Conservation (phyloP, 805 yeast species). For the Monosporozyma servazzii region DNA sequence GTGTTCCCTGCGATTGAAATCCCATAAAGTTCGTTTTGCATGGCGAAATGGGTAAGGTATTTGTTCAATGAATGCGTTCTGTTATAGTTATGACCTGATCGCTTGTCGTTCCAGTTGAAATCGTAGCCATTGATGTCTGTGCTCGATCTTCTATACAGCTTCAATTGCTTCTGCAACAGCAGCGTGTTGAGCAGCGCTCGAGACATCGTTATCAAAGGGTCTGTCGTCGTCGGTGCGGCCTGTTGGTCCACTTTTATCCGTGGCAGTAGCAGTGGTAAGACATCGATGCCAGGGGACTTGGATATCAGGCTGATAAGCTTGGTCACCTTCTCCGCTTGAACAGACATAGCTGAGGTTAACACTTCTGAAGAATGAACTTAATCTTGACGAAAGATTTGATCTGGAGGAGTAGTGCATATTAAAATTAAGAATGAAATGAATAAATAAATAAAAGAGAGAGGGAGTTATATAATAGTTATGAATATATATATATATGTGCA, state of each 20-base stretch:
- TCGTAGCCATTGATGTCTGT: conserved; percentile 16
- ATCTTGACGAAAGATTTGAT: too few relatives aligned
- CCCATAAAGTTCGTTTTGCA: background rate
- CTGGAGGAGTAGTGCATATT: too few relatives aligned
- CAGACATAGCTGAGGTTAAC: background rate
- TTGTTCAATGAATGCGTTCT: background rate
- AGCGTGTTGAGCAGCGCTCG: background rate
- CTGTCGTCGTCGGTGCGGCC: background rate
- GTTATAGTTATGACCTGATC: background rate
- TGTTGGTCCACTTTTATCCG: background rate
- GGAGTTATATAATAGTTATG: background rate
- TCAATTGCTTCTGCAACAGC: conserved; percentile 1
- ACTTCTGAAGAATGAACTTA: too few relatives aligned
- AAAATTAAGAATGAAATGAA: background rate
- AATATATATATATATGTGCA: background rate
- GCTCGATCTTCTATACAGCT: conserved; percentile 11
- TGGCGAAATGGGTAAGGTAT: background rate
- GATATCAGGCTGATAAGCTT: background rate
- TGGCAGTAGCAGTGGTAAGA: background rate
- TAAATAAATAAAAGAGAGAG: background rate
- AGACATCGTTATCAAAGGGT: background rate
- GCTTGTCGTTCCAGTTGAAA: conserved; percentile 11
- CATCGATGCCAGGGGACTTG: background rate
- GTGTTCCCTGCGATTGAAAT: background rate
- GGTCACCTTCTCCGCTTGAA: background rate